Evolutionary conservation across 1,139 yeast species (phyloP).

Genomic region (Saccharomycopsis hybrid): DNA sequence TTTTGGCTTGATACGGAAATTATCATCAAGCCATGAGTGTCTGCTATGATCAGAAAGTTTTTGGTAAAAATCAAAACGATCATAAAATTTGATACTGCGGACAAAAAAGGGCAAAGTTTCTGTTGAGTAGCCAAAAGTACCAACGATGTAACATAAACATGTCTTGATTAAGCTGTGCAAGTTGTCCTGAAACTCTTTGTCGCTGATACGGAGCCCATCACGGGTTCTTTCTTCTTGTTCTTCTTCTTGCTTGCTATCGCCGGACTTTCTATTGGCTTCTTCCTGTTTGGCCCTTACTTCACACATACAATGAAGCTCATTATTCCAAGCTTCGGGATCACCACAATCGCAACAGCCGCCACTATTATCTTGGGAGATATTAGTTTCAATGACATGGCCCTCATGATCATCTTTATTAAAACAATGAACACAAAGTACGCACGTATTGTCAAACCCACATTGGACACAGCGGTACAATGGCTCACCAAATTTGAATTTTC

Average conservation of each 20-base stretch:
- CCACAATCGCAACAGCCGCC: constrained; percentile 71
- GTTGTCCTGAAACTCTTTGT: constrained; percentile 2
- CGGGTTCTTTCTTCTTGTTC: background rate
- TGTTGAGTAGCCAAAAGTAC: constrained; percentile 15
- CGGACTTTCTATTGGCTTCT: background rate
- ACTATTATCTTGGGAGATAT: constrained; percentile 34
- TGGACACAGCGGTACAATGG: constrained; percentile 60
- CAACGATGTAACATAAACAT: constrained; percentile 12
- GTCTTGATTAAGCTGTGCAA: constrained; percentile 5
- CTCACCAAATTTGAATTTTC: constrained; percentile 51
- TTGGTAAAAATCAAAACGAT: constrained; percentile 9
- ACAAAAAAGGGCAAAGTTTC: constrained; percentile 13
- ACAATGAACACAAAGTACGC: constrained; percentile 67
- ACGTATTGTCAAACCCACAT: constrained; percentile 69
- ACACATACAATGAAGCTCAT: constrained; percentile 41
- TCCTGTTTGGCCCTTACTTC: constrained; percentile 18
- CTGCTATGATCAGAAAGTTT: background rate
- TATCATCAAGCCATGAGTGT: constrained; percentile 11
- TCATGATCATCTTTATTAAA: constrained; percentile 62
- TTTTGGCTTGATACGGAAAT: constrained; percentile 11
- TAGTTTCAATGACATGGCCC: constrained; percentile 50
- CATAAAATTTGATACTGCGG: constrained; percentile 1
- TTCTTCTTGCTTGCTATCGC: background rate
- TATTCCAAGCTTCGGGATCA: constrained; percentile 55
- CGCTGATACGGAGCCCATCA: background rate